These are phyloP conservation scores for Neofusicoccum kwambonambiense DNA, from an alignment of 2,329 filamentous ascomycete species.

Conservation along the genomic window DNA sequence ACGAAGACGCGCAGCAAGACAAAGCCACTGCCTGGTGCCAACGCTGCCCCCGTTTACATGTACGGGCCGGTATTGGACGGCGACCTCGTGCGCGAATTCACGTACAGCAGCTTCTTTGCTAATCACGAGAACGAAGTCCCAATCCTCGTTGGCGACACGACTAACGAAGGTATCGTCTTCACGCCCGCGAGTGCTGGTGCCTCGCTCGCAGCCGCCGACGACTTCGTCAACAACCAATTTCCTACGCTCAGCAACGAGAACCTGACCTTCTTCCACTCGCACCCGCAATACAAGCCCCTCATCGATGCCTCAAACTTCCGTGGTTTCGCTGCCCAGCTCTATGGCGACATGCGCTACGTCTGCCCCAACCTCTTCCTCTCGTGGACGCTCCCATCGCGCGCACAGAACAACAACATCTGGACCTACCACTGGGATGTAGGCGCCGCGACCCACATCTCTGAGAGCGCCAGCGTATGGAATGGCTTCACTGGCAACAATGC, in stretches of 20 bases:
- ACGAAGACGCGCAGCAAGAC: constrained; percentile 35
- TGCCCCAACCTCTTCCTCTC: constrained; percentile 46
- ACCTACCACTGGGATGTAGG: constrained; percentile 52
- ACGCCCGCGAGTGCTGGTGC: constrained; percentile 33
- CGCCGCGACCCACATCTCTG: constrained; percentile 38
- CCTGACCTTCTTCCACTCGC: constrained; percentile 28
- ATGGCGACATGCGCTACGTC: constrained; percentile 52
- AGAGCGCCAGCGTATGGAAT: constrained; percentile 40
- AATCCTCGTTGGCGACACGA: constrained; percentile 46
- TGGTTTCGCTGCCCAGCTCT: constrained; percentile 39
- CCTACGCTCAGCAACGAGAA: constrained; percentile 32
- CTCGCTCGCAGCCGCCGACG: constrained; percentile 28
- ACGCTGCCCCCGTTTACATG: constrained; percentile 36
- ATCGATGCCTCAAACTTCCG: constrained; percentile 25
- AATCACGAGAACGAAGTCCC: constrained; percentile 42
- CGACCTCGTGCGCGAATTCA: constrained; percentile 42
- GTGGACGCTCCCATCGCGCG: constrained; percentile 23
- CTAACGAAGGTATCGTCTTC: constrained; percentile 44
- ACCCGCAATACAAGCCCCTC: constrained; percentile 28
- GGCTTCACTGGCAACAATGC: constrained; percentile 28
- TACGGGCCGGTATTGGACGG: constrained; percentile 46
- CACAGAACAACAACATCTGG: constrained; percentile 38
- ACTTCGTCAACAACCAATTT: constrained; percentile 41
- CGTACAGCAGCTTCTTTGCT: constrained; percentile 36
- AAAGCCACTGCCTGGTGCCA: constrained; percentile 39